phyloP scores from a whole-genome alignment of 2,329 filamentous ascomycete species.

The Pseudogymnoascus sp. region DNA sequence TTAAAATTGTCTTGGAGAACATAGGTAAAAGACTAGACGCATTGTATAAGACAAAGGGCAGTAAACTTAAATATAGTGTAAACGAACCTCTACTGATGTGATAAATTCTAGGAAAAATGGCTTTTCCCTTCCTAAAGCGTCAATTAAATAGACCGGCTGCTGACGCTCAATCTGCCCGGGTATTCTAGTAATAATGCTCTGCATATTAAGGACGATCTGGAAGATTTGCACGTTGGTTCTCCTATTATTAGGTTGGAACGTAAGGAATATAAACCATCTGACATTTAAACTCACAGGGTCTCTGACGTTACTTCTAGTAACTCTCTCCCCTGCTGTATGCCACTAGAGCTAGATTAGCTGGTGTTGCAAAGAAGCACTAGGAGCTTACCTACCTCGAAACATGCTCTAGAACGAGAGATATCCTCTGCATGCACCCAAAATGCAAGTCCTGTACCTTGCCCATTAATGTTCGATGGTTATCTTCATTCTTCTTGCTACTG shows the following conservation, averaged over 20 bases:
- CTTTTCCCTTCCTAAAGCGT: constrained; percentile 21
- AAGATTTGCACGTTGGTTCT: constrained; percentile 21
- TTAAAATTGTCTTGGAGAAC: constrained; percentile 23
- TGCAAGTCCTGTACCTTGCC: constrained; percentile 17
- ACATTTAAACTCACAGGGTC: constrained; percentile 8
- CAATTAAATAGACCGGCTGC: constrained; percentile 26
- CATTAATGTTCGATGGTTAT: constrained; percentile 10
- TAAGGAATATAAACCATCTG: not conserved
- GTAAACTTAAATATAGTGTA: not conserved
- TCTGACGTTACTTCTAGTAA: constrained; percentile 12
- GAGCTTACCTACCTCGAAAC: constrained; percentile 7
- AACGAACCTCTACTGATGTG: constrained; percentile 17
- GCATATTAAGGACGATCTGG: constrained; percentile 19
- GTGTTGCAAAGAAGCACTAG: not conserved
- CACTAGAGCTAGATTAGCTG: not conserved
- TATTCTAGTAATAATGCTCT: constrained; percentile 18
- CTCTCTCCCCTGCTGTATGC: constrained; percentile 10
- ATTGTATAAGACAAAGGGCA: not conserved
- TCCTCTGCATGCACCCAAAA: constrained; percentile 16
- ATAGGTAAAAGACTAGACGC: constrained; percentile 18
- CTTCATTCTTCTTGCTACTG: constrained; percentile 11
- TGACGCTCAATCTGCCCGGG: constrained; percentile 25
- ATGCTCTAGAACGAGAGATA: constrained; percentile 11
- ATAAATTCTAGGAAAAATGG: constrained; percentile 28
- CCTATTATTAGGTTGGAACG: not conserved